Evolutionary conservation across 345 rosid species (phyloP).

Genomic region (Moricandia arvensis): DNA sequence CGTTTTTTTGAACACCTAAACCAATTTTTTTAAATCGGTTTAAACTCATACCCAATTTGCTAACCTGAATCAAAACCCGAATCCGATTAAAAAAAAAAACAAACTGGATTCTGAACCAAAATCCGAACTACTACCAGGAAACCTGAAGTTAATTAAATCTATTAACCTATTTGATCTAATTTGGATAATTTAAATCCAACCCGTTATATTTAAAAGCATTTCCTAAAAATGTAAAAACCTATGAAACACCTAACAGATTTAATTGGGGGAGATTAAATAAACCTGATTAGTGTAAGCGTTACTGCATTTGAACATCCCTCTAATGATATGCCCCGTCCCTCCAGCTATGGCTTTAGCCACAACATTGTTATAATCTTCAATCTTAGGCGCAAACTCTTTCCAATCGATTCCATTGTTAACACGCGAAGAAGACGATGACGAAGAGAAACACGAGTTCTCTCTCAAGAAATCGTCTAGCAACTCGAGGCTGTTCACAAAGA

Average conservation of each 20-base stretch:
- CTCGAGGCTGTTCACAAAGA: slow-evolving; percentile 34
- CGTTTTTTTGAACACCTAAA: too few relatives aligned
- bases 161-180: too few relatives aligned
- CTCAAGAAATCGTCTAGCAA: slow-evolving; percentile 60
- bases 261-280: background rate
- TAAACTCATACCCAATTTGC: too few relatives aligned
- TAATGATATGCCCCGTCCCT: slow-evolving; percentile 92
- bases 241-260: background rate
- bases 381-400: slow-evolving; percentile 81
- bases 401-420: slow-evolving; percentile 51
- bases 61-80: too few relatives aligned
- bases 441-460: slow-evolving; percentile 61
- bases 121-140: too few relatives aligned
- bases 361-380: slow-evolving; percentile 67
- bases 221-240: background rate
- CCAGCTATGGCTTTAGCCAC: slow-evolving; percentile 86
- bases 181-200: background rate
- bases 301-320: slow-evolving; percentile 78
- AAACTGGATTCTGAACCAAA: too few relatives aligned
- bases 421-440: slow-evolving; percentile 15
- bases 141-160: too few relatives aligned
- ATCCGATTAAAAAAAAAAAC: too few relatives aligned
- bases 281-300: slow-evolving; percentile 88
- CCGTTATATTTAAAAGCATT: background rate
- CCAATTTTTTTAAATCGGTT: too few relatives aligned